Base-by-base conservation (phyloP, 768 basidiomycete species). In the Russula abietina region DNA sequence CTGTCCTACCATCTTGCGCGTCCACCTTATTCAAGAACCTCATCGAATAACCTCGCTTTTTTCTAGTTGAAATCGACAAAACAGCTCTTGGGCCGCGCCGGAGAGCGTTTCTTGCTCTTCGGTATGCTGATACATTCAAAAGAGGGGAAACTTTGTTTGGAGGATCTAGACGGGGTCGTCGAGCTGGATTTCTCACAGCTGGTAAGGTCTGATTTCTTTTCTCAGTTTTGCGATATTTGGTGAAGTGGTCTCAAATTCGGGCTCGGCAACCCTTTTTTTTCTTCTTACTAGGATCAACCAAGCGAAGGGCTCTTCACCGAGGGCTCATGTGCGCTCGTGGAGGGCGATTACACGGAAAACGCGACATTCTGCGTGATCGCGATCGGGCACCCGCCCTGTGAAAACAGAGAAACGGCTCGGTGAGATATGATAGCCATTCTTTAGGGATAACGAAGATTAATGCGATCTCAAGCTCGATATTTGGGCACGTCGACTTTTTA, bases 221-320 rank as follows among this genome's bases (percentile, higher is more conserved):
- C n/a, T 22, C 4, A 11, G 1, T 11, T 4, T 4, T 12, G 4
- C n/a, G 3, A 6, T 19, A 4, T 10, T 17, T 17, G 36, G n/a
- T 26, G 26, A 32, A 36, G 38, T 9, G 19, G 16, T 11, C 8
- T 30, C 8, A 17, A 26, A 50, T 9, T 17, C 28, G 26, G n/a
- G 24, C 12, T 24, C 45, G 53, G 55, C 41, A 36, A 36, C 0
- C 33, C 4, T 12, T 11, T 36, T 36, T 5, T 36, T 36, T 12
- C n/a, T 4, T 55, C 61, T 57, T 57, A 17, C 51, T 67, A 87
- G 83, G 85, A 95, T 73, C 89, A 90, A 64, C 95, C 96, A 19
- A 93, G 94, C 45, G 93, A 96, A 70, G 97, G 97, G 1, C 73
- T 99, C 7, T 98, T 97, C 70, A 97, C 94, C 0, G 97, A 98